These are phyloP conservation scores for Allodekkera sacchari DNA, from an alignment of 805 yeast genomes.

Conservation along the genomic window DNA sequence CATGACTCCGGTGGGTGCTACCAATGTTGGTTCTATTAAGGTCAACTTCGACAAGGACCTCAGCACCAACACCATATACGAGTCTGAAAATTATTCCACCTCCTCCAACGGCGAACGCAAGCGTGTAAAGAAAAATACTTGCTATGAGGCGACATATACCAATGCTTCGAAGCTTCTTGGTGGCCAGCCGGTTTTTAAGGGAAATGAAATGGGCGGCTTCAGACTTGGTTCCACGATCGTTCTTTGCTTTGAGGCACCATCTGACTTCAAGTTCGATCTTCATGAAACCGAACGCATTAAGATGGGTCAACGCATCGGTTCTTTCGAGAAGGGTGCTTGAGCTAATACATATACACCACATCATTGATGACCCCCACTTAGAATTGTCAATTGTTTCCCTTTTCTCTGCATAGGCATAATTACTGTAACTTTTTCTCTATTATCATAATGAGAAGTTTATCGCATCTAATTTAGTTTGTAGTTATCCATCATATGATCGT, in stretches of 20 bases:
- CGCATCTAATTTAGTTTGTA: too few species aligned
- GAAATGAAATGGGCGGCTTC: constrained; percentile 96
- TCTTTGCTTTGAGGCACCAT: constrained; percentile 92
- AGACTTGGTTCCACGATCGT: constrained; percentile 96
- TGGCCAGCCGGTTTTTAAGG: constrained; percentile 84
- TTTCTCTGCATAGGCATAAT: not conserved
- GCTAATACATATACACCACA: not conserved
- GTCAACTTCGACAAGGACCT: constrained; percentile 87
- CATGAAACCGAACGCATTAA: constrained; percentile 68
- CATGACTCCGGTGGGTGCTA: constrained; percentile 99
- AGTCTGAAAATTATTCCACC: constrained; percentile 32
- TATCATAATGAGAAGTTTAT: too few species aligned
- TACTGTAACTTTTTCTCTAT: too few species aligned
- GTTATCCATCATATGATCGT: too few species aligned
- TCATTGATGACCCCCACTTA: not conserved
- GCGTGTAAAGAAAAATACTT: constrained; percentile 61
- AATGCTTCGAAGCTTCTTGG: constrained; percentile 68
- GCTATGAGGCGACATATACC: constrained; percentile 89
- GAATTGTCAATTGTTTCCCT: not conserved
- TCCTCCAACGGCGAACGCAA: constrained; percentile 12
- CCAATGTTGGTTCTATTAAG: constrained; percentile 93
- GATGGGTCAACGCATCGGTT: constrained; percentile 78
- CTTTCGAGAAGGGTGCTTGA: constrained; percentile 1
- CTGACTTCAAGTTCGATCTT: constrained; percentile 60
- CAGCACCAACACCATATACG: constrained; percentile 69